Conservation (phyloP, 371 early-diverging fungal species). For the Lichtheimia corymbifera region DNA sequence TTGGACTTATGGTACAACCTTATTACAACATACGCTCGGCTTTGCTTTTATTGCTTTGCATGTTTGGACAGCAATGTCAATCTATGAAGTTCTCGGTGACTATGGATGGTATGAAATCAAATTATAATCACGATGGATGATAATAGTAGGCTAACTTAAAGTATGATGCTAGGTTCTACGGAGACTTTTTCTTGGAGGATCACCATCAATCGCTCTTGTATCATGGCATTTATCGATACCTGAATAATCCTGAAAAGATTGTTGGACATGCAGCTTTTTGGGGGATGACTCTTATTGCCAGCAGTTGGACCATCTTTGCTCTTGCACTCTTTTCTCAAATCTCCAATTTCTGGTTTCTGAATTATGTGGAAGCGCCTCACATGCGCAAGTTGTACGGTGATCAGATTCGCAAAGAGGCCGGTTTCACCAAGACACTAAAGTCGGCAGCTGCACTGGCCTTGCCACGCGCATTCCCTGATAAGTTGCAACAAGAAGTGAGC, state of each 20-base stretch:
- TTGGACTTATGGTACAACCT: slow-evolving; percentile 71
- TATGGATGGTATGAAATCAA: too few relatives aligned
- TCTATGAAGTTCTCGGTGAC: slow-evolving; percentile 91
- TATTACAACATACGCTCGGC: slow-evolving; percentile 79
- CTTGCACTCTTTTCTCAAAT: slow-evolving; percentile 83
- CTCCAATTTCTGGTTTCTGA: slow-evolving; percentile 76
- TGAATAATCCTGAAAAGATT: slow-evolving; percentile 92
- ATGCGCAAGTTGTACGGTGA: slow-evolving; percentile 85
- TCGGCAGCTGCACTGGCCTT: slow-evolving; percentile 34
- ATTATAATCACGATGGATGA: too few relatives aligned
- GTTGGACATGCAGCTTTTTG: slow-evolving; percentile 90
- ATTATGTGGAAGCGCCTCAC: slow-evolving; percentile 86
- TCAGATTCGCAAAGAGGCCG: slow-evolving; percentile 77
- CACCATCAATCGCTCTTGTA: slow-evolving; percentile 65
- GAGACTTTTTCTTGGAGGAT: slow-evolving; percentile 84
- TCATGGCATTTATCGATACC: slow-evolving; percentile 81
- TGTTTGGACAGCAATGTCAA: slow-evolving; percentile 82
- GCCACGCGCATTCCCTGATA: slow-evolving; percentile 33
- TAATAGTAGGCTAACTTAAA: too few relatives aligned
- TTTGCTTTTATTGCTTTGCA: slow-evolving; percentile 78
- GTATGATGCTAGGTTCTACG: slow-evolving; percentile 62
- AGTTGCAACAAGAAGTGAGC: slow-evolving; percentile 34
- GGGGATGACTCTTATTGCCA: slow-evolving; percentile 86
- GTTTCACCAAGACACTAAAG: slow-evolving; percentile 65
- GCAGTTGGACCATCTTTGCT: slow-evolving; percentile 74